Evolutionary conservation across 768 basidiomycete species (phyloP), one percentile per base, ranked within the genome.

Genomic region (Xerocomus potaroensis): DNA sequence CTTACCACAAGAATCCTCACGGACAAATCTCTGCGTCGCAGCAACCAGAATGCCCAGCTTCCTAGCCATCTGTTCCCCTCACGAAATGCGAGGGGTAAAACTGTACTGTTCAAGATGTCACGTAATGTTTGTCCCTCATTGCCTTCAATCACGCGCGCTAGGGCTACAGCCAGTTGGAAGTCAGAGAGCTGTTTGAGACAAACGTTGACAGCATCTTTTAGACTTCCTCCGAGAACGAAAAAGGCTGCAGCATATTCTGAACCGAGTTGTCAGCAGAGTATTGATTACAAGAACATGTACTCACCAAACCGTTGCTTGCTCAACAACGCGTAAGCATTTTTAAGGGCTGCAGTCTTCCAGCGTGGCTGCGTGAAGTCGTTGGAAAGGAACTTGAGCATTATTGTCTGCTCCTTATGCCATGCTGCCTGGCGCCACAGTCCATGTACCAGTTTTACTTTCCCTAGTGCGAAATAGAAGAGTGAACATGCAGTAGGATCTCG

Each of bases 221-320:
- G 68, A 34, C 84, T 82, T 19, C 83, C 85, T 8, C 91, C 95
- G 0, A 99, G 78, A 33, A 99, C 74, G 72, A 99, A 99, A 70
- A 99, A 99, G 1, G 93, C 94, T 0, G 93, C 93, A n/a, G 96
- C 94, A 60, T 97, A 98, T 62, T 92, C 96, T 97, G 61, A 11
- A 16, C n/a, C 16, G 8, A 19, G 24, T 21, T 22, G 43, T 54
- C 22, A 61, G 34, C 23, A 34, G 33, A 40, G 41, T n/a, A 21
- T 19, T 11, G 22, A 16, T 7, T 35, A 24, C 24, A n/a, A 15
- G 19, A 24, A 22, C 14, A 36, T 16, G 15, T 22, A 69, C 85
- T 34, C 40, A 94, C 95, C 91, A 60, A 89, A 97, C 23, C 96
- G 80, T 48, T 85, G 89, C 70, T 95, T 98, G 59, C 87, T 76